phyloP scores from a whole-genome alignment of 1,139 yeast genomes.

The Blastobotrys niveus region DNA sequence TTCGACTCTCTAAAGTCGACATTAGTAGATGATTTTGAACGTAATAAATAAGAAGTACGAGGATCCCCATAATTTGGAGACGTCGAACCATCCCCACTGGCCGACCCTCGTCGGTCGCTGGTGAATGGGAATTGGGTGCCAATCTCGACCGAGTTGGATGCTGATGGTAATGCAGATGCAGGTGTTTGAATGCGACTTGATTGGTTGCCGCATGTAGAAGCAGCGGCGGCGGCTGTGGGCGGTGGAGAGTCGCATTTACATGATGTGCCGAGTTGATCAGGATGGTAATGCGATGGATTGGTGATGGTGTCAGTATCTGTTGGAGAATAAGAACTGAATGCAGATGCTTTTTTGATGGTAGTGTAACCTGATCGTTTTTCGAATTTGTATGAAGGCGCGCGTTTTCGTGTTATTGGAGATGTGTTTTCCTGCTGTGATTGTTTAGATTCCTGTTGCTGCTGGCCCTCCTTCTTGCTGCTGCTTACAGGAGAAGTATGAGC shows the following conservation, averaged over 20 bases:
- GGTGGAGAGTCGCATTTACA: slow-evolving; percentile 11
- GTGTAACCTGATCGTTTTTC: background rate
- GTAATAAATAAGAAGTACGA: slow-evolving; percentile 4
- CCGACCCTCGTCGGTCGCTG: slow-evolving; percentile 1
- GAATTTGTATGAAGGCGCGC: background rate
- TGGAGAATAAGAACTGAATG: slow-evolving; percentile 9
- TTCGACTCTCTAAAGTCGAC: no score
- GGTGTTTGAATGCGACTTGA: slow-evolving; percentile 32
- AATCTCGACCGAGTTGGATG: slow-evolving; percentile 27
- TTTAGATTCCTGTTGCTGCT: background rate
- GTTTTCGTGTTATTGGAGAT: background rate
- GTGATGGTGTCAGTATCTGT: background rate
- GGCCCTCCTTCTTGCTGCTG: background rate
- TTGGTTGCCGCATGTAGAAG: slow-evolving; percentile 12
- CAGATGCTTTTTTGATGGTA: slow-evolving; percentile 1
- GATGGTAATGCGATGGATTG: slow-evolving; percentile 4
- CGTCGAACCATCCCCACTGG: no score
- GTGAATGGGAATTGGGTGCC: slow-evolving; percentile 34
- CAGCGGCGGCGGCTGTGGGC: background rate
- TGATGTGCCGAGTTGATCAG: slow-evolving; percentile 3
- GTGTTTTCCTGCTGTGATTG: background rate
- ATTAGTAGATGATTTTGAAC: slow-evolving; percentile 6
- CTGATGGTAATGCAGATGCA: slow-evolving; percentile 27
- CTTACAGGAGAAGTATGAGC: slow-evolving; percentile 12
- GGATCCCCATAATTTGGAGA: slow-evolving; percentile 7